Evolutionary conservation across 2,329 filamentous ascomycete genomes (phyloP).

Genomic region (Coniochaeta pulveracea): DNA sequence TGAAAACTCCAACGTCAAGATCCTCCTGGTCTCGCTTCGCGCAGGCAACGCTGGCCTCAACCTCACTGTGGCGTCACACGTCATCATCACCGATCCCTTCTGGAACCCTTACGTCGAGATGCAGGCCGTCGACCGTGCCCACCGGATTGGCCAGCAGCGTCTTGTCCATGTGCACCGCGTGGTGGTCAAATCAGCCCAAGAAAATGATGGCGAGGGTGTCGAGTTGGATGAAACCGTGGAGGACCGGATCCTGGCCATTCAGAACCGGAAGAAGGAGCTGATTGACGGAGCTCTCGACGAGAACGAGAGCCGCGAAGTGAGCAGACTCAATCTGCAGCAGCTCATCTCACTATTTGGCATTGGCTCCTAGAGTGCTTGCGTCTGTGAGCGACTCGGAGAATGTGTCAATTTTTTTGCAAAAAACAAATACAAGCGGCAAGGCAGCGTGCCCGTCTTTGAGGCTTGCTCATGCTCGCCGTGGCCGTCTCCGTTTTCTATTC

Average conservation of each 20-base stretch:
- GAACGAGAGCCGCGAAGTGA: constrained; percentile 52
- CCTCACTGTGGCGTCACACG: constrained; percentile 68
- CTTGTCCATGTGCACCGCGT: constrained; percentile 73
- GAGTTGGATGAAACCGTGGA: constrained; percentile 56
- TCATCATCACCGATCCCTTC: constrained; percentile 86
- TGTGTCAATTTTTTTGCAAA: too few relatives aligned
- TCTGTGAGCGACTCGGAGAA: too few relatives aligned
- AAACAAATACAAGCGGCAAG: too few relatives aligned
- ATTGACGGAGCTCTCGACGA: constrained; percentile 76
- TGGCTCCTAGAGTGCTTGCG: too few relatives aligned
- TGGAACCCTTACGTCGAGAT: constrained; percentile 93
- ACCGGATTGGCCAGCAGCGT: constrained; percentile 71
- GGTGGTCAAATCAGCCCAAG: constrained; percentile 37
- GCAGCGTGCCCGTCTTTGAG: too few relatives aligned
- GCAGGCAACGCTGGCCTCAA: constrained; percentile 82
- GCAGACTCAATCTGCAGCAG: constrained; percentile 54
- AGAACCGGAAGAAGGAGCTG: constrained; percentile 66
- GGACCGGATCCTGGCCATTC: constrained; percentile 70
- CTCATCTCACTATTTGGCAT: constrained; percentile 57
- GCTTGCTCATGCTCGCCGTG: too few relatives aligned
- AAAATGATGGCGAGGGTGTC: background rate
- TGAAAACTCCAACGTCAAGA: constrained; percentile 43
- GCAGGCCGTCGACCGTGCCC: constrained; percentile 81
- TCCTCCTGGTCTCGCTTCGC: constrained; percentile 71
- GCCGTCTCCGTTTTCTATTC: too few relatives aligned